A percentile compares a stretch with the other conserved stretches of the same genome.
These are phyloP conservation scores for Phialophora expanda DNA, from an alignment of 2,329 filamentous ascomycete genomes.

Conservation along the genomic window DNA sequence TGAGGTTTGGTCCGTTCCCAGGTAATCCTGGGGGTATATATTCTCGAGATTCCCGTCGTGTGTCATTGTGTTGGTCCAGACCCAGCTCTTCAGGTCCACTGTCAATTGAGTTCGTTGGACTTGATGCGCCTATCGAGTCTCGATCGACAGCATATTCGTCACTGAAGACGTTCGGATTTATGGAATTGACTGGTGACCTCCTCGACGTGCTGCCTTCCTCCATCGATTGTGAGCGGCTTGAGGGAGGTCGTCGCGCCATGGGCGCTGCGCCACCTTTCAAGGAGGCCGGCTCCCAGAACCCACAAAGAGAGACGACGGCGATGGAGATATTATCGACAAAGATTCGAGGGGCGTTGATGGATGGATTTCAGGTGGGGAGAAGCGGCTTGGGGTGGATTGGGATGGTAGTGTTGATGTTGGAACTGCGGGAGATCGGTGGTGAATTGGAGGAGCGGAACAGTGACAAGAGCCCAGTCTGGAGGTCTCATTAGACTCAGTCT, in stretches of 20 bases:
- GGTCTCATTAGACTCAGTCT: constrained; percentile 28
- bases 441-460: constrained; percentile 16
- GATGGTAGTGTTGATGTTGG: constrained; percentile 26
- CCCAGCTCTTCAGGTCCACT: constrained; percentile 28
- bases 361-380: constrained; percentile 4
- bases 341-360: neutral
- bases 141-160: constrained; percentile 55
- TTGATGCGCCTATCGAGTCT: constrained; percentile 21
- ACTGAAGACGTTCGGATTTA: constrained; percentile 55
- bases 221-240: constrained; percentile 24
- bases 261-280: constrained; percentile 36
- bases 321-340: neutral
- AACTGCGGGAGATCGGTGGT: constrained; percentile 16
- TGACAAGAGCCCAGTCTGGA: constrained; percentile 6
- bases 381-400: constrained; percentile 5
- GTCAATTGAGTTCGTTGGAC: constrained; percentile 29
- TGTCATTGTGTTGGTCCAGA: constrained; percentile 39
- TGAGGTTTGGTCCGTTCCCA: constrained; percentile 19
- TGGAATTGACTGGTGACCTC: constrained; percentile 29
- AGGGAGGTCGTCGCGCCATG: constrained; percentile 37
- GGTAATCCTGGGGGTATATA: constrained; percentile 33
- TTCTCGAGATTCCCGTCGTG: constrained; percentile 25
- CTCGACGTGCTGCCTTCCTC: constrained; percentile 24
- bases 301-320: constrained; percentile 2
- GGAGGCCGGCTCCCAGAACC: constrained; percentile 19